Conservation (phyloP, 345 rosid genomes). For the Murraya paniculata region DNA sequence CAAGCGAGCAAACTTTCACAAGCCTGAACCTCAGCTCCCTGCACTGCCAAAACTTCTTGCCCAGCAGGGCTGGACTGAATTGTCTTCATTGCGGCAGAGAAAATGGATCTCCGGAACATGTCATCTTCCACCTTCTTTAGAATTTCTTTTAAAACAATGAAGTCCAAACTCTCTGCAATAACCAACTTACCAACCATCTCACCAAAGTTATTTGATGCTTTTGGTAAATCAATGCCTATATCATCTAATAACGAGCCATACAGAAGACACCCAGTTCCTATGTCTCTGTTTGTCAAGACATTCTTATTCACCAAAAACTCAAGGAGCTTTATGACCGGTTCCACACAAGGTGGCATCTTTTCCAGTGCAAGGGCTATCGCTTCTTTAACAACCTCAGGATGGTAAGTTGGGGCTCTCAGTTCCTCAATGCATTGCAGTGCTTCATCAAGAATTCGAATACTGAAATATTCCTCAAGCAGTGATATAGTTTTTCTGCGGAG, state of each 20-base stretch:
- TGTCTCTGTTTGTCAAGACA: constrained; percentile 46
- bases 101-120: constrained; percentile 39
- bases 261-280: constrained; percentile 52
- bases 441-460: constrained; percentile 45
- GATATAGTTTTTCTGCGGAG: constrained; percentile 51
- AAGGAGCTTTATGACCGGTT: constrained; percentile 42
- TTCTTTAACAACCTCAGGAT: constrained; percentile 69
- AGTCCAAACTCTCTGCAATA: constrained; percentile 49
- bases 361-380: constrained; percentile 59
- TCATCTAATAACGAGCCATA: constrained; percentile 69
- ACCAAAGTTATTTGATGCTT: constrained; percentile 71
- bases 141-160: constrained; percentile 50
- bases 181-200: constrained; percentile 61
- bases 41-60: constrained; percentile 29
- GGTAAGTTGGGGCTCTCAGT: constrained; percentile 51
- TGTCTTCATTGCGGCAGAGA: constrained; percentile 24
- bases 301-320: constrained; percentile 46
- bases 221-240: constrained; percentile 78
- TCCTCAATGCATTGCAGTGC: constrained; percentile 70
- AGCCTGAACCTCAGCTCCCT: constrained; percentile 27
- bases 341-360: constrained; percentile 53
- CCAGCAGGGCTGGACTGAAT: constrained; percentile 27
- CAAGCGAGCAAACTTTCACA: constrained; percentile 31
- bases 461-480: constrained; percentile 69
- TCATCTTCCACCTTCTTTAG: constrained; percentile 62